Conservation (phyloP, 2,329 filamentous ascomycete species). For the Pseudopyricularia javanii region DNA sequence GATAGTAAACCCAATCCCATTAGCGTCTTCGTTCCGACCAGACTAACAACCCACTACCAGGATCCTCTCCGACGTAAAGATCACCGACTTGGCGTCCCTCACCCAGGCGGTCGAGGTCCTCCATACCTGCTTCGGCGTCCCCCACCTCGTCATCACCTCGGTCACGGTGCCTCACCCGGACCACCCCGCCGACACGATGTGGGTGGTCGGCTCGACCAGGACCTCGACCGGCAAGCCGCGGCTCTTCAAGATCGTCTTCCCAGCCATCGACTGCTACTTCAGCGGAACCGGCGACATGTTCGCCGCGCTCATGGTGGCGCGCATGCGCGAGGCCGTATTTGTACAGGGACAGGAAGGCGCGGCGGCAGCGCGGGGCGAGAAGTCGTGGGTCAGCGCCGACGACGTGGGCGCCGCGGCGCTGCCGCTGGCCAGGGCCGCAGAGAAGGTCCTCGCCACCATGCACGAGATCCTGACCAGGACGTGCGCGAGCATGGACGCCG, state of each 20-base stretch:
- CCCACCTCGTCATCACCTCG: slow-evolving; percentile 88
- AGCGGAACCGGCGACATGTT: slow-evolving; percentile 98
- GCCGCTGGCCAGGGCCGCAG: slow-evolving; percentile 70
- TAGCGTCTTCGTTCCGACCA: neutral
- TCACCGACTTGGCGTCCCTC: slow-evolving; percentile 62
- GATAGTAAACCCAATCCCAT: neutral
- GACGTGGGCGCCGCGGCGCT: slow-evolving; percentile 55
- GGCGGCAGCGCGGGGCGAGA: slow-evolving; percentile 13
- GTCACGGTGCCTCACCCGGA: slow-evolving; percentile 53
- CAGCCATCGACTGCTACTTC: slow-evolving; percentile 85
- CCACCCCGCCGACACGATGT: slow-evolving; percentile 40
- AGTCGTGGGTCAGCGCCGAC: slow-evolving; percentile 69
- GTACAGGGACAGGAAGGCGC: slow-evolving; percentile 22
- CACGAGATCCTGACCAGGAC: slow-evolving; percentile 67
- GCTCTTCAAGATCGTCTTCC: slow-evolving; percentile 81
- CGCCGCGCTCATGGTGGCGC: slow-evolving; percentile 75
- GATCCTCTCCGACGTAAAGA: slow-evolving; percentile 72
- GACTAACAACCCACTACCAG: slow-evolving; percentile 28
- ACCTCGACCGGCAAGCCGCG: slow-evolving; percentile 52
- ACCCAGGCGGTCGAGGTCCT: slow-evolving; percentile 63
- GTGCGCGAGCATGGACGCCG: slow-evolving; percentile 46
- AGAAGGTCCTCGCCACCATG: slow-evolving; percentile 89
- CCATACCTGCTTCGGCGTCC: slow-evolving; percentile 63
- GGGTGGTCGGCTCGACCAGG: slow-evolving; percentile 67
- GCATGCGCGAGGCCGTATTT: slow-evolving; percentile 69